phyloP scores from a whole-genome alignment of 306 rosid genomes.

The Rosa lucieae region DNA sequence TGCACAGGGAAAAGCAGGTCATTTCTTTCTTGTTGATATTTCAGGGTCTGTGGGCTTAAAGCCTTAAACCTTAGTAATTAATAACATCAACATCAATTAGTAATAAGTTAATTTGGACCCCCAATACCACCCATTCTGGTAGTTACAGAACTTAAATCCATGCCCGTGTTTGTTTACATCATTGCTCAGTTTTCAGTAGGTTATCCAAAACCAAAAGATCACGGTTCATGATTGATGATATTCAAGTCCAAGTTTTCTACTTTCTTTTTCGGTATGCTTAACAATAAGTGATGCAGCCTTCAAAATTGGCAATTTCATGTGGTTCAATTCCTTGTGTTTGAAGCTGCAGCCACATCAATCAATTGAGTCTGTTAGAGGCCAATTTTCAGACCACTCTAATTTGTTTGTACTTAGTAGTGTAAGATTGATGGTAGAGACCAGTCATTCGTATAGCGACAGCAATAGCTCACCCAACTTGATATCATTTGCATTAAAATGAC shows the following conservation, averaged over 20 bases:
- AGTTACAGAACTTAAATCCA: constrained; percentile 31
- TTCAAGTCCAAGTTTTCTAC: neutral
- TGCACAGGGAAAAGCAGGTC: constrained; percentile 6
- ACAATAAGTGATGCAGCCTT: neutral
- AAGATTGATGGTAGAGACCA: constrained; percentile 11
- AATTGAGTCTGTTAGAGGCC: constrained; percentile 6
- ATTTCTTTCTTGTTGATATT: neutral
- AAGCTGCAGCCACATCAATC: neutral
- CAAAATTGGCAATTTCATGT: neutral
- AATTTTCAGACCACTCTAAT: neutral
- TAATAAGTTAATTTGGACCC: constrained; percentile 39
- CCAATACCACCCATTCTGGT: constrained; percentile 38
- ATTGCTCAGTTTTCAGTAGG: constrained; percentile 20
- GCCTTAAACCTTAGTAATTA: neutral
- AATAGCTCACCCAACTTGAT: neutral
- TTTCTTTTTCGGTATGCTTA: neutral
- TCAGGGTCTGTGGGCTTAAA: neutral
- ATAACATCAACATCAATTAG: constrained; percentile 15
- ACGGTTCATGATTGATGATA: constrained; percentile 23
- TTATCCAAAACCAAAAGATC: constrained; percentile 25
- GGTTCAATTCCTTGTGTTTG: neutral
- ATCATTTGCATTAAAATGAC: neutral
- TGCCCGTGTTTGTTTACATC: constrained; percentile 21
- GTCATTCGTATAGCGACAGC: constrained; percentile 9
- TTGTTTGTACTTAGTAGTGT: neutral